Evolutionary conservation across 129 eudicot genomes (phyloP), one percentile per base, ranked within the genome.

Genomic region (Lactuca saligna): DNA sequence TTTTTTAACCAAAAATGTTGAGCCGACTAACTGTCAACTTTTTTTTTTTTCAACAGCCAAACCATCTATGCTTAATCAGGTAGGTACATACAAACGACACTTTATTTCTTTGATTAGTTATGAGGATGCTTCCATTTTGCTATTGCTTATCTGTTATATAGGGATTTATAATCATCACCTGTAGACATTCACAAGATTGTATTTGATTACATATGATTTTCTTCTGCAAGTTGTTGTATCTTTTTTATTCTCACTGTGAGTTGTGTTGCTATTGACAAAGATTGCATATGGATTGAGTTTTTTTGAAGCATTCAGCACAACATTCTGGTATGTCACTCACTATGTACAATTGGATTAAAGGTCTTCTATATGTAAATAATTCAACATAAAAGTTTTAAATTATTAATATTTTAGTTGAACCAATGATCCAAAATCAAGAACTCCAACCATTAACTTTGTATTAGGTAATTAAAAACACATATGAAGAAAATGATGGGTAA

Each of bases 361-460:
- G 32, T 46, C 25, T 58, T 20, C 14, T 39, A 9, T 48, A 66
- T 20, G 25, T 20, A 20, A 20, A 20, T 44, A 66, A 65, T 34
- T 14, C 46, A 29, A 46, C 51, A 11, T 75, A 16, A 49, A 68
- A 62, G 49, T 66, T 37, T 12, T 20, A 31, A n/a, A 8, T 56
- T 31, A 44, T 46, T 58, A 32, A 10, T 13, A 41, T 54, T 49
- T 39, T 61, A 49, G 61, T 48, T 33, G 53, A 34, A 61, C 15
- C 50, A 9, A 20, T 20, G 46, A 34, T 61, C 60, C 79, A 57
- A 75, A 62, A 74, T 72, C 81, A 68, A 80, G 75, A 61, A 60
- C 63, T 41, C 94, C 81, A 17, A 80, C 82, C 68, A 81, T 91
- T 35, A 78, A 94, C 58, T 91, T 91, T 81, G 96, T 91, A 66